Conservation (phyloP, 2,329 filamentous ascomycete species). For the Aspergillus sp. region DNA sequence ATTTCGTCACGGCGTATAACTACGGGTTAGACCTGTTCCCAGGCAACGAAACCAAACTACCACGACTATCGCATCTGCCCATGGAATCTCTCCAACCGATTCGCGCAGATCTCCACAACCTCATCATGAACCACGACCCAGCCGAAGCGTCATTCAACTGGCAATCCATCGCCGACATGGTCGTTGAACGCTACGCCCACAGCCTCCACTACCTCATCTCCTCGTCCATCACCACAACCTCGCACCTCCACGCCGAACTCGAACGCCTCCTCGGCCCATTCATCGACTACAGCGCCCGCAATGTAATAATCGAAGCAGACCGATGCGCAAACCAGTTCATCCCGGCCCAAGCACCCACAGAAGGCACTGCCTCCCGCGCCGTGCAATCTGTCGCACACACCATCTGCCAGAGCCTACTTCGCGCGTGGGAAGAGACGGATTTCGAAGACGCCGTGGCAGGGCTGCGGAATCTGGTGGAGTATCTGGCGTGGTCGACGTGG, state of each 20-base stretch:
- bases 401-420: slow-evolving; percentile 28
- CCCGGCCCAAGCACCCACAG: slow-evolving; percentile 8
- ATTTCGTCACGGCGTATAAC: slow-evolving; percentile 45
- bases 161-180: slow-evolving; percentile 63
- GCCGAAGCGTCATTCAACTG: slow-evolving; percentile 48
- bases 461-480: slow-evolving; percentile 41
- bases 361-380: slow-evolving; percentile 19
- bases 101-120: slow-evolving; percentile 40
- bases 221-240: slow-evolving; percentile 15
- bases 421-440: slow-evolving; percentile 14
- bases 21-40: slow-evolving; percentile 40
- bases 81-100: slow-evolving; percentile 30
- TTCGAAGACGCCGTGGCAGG: slow-evolving; percentile 21
- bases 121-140: slow-evolving; percentile 33
- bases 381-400: slow-evolving; percentile 25
- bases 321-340: slow-evolving; percentile 33
- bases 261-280: slow-evolving; percentile 27
- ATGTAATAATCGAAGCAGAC: slow-evolving; percentile 20
- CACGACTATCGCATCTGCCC: slow-evolving; percentile 32
- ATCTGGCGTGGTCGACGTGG: slow-evolving; percentile 58
- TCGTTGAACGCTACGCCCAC: slow-evolving; percentile 58
- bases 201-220: slow-evolving; percentile 43
- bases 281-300: slow-evolving; percentile 27
- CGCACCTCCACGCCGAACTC: slow-evolving; percentile 23
- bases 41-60: slow-evolving; percentile 26